Evolutionary conservation across 2,329 filamentous ascomycete genomes (phyloP).

Genomic region (Claviceps digitariae): DNA sequence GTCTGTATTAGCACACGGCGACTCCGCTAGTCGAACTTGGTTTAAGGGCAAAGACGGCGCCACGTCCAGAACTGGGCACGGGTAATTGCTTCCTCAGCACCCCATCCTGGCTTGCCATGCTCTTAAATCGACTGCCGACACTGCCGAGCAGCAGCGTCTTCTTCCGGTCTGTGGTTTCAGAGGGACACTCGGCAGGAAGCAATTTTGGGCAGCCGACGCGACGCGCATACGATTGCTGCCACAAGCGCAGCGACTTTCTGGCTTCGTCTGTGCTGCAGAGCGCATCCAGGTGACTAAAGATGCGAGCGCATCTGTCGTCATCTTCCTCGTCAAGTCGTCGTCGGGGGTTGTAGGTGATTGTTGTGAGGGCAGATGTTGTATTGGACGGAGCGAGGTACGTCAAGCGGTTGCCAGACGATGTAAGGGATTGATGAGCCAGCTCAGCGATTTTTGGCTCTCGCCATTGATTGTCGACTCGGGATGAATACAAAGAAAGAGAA

Average conservation of each 20-base stretch:
- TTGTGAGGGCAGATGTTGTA: constrained; percentile 20
- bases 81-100: constrained; percentile 2
- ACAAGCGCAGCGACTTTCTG: constrained; percentile 30
- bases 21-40: neutral
- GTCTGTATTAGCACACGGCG: neutral
- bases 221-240: constrained; percentile 36
- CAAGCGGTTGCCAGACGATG: constrained; percentile 7
- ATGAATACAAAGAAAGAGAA: neutral
- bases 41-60: constrained; percentile 6
- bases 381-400: constrained; percentile 19
- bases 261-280: constrained; percentile 36
- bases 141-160: neutral
- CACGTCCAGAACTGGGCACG: constrained; percentile 3
- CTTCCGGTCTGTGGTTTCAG: constrained; percentile 13
- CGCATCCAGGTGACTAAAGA: constrained; percentile 32
- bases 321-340: constrained; percentile 21
- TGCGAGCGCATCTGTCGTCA: constrained; percentile 27
- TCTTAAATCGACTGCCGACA: constrained; percentile 2
- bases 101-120: constrained; percentile 10
- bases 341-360: constrained; percentile 9
- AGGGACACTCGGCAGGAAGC: constrained; percentile 24
- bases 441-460: neutral
- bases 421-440: neutral
- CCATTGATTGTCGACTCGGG: neutral
- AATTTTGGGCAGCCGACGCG: constrained; percentile 22